phyloP scores from a whole-genome alignment of 2,329 filamentous ascomycete genomes.

The Epichloe baconii region DNA sequence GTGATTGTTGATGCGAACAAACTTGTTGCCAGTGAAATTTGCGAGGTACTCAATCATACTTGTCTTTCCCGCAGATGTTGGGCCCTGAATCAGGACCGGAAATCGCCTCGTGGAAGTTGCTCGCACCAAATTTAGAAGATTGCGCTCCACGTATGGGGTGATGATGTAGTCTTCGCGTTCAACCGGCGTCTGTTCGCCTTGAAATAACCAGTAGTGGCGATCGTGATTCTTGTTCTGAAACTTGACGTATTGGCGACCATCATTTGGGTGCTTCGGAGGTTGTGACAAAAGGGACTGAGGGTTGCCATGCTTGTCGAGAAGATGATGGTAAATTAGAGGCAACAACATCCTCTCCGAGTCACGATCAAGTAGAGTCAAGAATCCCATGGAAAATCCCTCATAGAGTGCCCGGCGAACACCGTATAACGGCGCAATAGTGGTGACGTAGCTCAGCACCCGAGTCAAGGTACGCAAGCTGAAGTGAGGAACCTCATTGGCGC shows the following conservation, averaged over 20 bases:
- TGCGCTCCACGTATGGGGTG: conserved; percentile 87
- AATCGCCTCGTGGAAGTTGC: conserved; percentile 86
- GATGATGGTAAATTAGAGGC: conserved; percentile 66
- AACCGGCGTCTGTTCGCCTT: conserved; percentile 50
- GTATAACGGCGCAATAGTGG: conserved; percentile 71
- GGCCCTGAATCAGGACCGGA: conserved; percentile 89
- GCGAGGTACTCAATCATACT: conserved; percentile 99
- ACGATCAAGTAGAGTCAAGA: conserved; percentile 74
- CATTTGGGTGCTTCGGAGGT: conserved; percentile 61
- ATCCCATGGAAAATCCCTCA: conserved; percentile 97
- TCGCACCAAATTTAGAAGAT: conserved; percentile 85
- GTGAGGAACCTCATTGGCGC: conserved; percentile 89
- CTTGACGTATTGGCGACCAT: conserved; percentile 66
- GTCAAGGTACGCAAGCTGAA: conserved; percentile 94
- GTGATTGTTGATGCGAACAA: conserved; percentile 98
- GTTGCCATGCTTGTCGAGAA: conserved; percentile 57
- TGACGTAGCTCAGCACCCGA: conserved; percentile 76
- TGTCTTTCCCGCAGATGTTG: conserved; percentile 94
- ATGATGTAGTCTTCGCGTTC: conserved; percentile 88
- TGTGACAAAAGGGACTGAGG: conserved; percentile 63
- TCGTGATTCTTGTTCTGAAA: conserved; percentile 53
- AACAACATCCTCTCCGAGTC: conserved; percentile 68
- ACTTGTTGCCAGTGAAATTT: conserved; percentile 92
- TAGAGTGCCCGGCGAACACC: conserved; percentile 75
- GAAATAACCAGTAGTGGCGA: conserved; percentile 79